Conservation (phyloP, 371 early-diverging fungal species). For the Mortierella sp. region DNA sequence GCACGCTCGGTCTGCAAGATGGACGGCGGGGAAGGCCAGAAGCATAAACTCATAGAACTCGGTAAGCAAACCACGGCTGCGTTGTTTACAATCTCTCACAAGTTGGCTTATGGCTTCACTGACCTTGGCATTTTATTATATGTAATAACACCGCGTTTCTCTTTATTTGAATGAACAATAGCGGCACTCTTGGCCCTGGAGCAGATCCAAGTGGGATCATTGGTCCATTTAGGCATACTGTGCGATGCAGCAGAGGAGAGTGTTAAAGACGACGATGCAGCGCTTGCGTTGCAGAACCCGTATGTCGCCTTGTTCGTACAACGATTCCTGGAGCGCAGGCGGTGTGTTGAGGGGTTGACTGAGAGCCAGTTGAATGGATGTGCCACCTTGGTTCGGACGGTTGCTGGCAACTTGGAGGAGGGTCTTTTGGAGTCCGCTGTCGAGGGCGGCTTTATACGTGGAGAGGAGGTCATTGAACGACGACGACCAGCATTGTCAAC, state of each 20-base stretch:
- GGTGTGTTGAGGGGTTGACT: constrained; percentile 14
- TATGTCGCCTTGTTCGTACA: constrained; percentile 39
- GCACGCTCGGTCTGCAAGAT: constrained; percentile 29
- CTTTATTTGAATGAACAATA: neutral
- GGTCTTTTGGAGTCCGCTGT: neutral
- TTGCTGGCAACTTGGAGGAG: constrained; percentile 10
- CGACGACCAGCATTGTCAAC: neutral
- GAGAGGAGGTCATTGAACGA: constrained; percentile 14
- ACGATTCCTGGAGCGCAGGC: constrained; percentile 31
- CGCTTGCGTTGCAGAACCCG: constrained; percentile 27
- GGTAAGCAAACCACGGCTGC: constrained; percentile 20
- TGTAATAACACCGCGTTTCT: neutral
- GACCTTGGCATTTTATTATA: neutral
- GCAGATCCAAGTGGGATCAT: constrained; percentile 28
- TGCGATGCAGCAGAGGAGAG: constrained; percentile 25
- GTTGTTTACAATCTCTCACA: neutral
- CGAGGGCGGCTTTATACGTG: constrained; percentile 19
- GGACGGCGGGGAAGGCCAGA: constrained; percentile 26
- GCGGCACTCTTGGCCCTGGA: constrained; percentile 47
- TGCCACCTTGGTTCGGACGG: constrained; percentile 18
- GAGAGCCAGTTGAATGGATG: constrained; percentile 21
- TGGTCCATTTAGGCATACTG: constrained; percentile 33
- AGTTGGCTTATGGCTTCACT: neutral
- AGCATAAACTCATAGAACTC: constrained; percentile 37
- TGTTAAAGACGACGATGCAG: constrained; percentile 17